Conservation (phyloP, 768 basidiomycete genomes). For the Russula vinacea region DNA sequence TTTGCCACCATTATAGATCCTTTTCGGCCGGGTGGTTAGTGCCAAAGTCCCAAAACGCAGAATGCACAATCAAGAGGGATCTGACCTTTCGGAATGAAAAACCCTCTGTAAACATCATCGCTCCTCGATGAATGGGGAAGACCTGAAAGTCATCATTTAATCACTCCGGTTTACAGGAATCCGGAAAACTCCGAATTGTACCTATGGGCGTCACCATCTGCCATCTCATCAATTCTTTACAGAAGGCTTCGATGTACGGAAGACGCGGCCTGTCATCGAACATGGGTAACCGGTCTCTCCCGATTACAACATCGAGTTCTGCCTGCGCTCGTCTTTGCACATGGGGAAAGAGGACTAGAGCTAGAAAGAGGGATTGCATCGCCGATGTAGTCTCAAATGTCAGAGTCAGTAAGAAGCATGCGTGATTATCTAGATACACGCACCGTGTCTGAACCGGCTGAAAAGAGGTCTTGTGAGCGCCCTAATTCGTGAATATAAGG, state of each 20-base stretch:
- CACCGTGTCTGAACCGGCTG: conserved; percentile 20
- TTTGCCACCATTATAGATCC: conserved; percentile 11
- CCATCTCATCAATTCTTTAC: neutral
- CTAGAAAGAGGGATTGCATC: conserved; percentile 11
- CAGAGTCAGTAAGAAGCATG: neutral
- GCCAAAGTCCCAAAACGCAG: too few relatives aligned
- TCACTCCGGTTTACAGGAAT: neutral
- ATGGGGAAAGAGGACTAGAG: conserved; percentile 4
- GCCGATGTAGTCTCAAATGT: conserved; percentile 13
- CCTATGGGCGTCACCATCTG: conserved; percentile 1
- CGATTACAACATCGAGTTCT: conserved; percentile 34
- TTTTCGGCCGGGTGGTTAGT: neutral
- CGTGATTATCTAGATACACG: neutral
- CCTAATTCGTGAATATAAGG: neutral
- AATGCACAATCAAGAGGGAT: too few relatives aligned
- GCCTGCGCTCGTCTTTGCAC: conserved; percentile 27
- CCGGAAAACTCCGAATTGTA: neutral
- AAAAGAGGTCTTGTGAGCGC: neutral
- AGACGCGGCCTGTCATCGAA: conserved; percentile 30
- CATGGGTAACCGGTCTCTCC: conserved; percentile 33
- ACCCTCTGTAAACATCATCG: conserved; percentile 13
- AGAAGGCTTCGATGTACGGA: neutral
- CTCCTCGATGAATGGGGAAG: neutral
- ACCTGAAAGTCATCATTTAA: neutral
- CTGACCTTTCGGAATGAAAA: conserved; percentile 23